Conservation (phyloP, 176 grass and related monocot species). For the Metroxylon sagu region DNA sequence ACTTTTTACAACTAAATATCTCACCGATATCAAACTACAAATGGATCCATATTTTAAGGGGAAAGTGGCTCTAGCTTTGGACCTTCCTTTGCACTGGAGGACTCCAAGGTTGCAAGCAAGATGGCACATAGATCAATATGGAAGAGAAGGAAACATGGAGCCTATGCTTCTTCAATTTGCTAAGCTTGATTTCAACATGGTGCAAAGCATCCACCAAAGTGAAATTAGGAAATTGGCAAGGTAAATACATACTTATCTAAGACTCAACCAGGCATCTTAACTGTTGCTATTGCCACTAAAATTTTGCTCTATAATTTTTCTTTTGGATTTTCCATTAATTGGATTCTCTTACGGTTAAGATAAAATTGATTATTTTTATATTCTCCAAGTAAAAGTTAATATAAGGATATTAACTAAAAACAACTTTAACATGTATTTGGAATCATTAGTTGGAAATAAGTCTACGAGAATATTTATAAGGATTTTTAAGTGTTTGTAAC, state of each 20-base stretch:
- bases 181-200: slow-evolving; percentile 32
- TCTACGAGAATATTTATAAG: no score
- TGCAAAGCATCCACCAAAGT: slow-evolving; percentile 29
- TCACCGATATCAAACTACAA: background rate
- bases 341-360: no score
- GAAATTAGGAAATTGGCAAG: slow-evolving; percentile 18
- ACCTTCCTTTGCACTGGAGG: slow-evolving; percentile 32
- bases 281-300: no score
- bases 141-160: background rate
- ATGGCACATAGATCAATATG: slow-evolving; percentile 34
- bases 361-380: no score
- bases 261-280: no score
- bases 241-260: slow-evolving; percentile 8
- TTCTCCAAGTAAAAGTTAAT: no score
- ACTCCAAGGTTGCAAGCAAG: slow-evolving; percentile 27
- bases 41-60: background rate
- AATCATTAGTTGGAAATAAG: no score
- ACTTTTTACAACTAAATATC: slow-evolving; percentile 4
- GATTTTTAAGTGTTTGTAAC: no score
- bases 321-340: no score
- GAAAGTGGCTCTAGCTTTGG: slow-evolving; percentile 11
- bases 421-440: no score
- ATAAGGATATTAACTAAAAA: no score
- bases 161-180: slow-evolving; percentile 28
- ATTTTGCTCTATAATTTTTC: no score